Base-by-base conservation (phyloP, 2,329 filamentous ascomycete genomes). In the Pseudogymnoascus sp. region DNA sequence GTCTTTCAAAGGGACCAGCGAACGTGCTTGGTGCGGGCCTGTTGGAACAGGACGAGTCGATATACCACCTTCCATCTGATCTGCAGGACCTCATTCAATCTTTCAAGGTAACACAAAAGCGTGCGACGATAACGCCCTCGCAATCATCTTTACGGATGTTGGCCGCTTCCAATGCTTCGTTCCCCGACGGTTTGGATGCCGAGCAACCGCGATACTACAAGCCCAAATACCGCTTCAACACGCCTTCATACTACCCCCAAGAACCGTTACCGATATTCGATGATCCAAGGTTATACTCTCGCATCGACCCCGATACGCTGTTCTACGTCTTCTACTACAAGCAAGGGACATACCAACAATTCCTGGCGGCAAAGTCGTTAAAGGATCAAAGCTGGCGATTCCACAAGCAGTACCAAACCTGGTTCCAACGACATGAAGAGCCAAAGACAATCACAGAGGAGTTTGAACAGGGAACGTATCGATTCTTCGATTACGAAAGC, bases 311-410 rank as follows among this genome's bases (percentile, higher is more conserved):
- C 0, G 94, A 99, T 72, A 96, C 93, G 31, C 81, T 99, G 8
- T 99, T 99, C 77, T 99, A 99, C 77, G 90, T 96, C 52, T 99
- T 99, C 77, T 99, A 99, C 80, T 99, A 99, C 80, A 91, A 93
- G 69, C 94, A 99, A 76, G 92, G 92, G 26, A 92, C 92, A 0
- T 92, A 96, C 69, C 92, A 97, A 74, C 94, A 99, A 74, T 97
- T 92, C 72, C 82, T 97, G 64, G 92, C 94, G 1, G 94, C 94
- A 12, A 96, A 96, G 76, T 91, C 94, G n/a, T 79, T 99, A 61
- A 99, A 99, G 78, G 90, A 93, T 68, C 94, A 99, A 76, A 97
- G 92, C 76, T 99, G 94, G 94, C 85, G 94, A 63, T 99, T 99
- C 75, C 94, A 99, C 78, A 99, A 99, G 80, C 94, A 97, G 75